Conservation (phyloP, 208 protist species). For the Angomonas deanei region DNA sequence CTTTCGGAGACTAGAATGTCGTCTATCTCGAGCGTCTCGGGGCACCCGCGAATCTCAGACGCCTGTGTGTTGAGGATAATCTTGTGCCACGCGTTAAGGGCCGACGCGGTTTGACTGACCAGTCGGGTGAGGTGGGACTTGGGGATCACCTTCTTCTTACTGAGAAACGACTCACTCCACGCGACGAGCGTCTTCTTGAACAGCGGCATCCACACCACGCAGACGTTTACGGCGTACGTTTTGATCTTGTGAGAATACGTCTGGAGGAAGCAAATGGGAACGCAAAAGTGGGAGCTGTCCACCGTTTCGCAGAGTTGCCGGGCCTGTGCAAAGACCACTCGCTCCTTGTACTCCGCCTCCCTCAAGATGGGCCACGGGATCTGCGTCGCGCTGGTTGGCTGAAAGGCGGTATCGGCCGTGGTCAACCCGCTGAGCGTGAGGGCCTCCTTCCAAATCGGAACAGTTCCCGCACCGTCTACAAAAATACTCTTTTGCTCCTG, state of each 20-base stretch:
- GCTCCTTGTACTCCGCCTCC: slow-evolving; percentile 15
- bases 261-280: slow-evolving; percentile 42
- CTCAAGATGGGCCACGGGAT: slow-evolving; percentile 48
- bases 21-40: slow-evolving; percentile 25
- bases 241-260: slow-evolving; percentile 25
- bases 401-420: background rate
- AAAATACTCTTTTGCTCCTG: slow-evolving; percentile 23
- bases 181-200: slow-evolving; percentile 32
- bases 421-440: slow-evolving; percentile 4
- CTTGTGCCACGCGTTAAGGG: slow-evolving; percentile 15
- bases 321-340: slow-evolving; percentile 16
- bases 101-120: slow-evolving; percentile 20
- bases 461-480: slow-evolving; percentile 23
- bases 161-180: slow-evolving; percentile 28
- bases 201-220: slow-evolving; percentile 68
- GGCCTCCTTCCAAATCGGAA: background rate
- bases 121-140: slow-evolving; percentile 33
- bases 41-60: slow-evolving; percentile 5
- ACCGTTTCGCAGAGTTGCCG: slow-evolving; percentile 17
- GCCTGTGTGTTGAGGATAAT: background rate
- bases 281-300: slow-evolving; percentile 37
- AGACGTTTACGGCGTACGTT: slow-evolving; percentile 22
- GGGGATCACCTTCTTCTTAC: slow-evolving; percentile 13
- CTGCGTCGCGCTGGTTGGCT: slow-evolving; percentile 8
- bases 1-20: slow-evolving; percentile 36